Conservation (phyloP, 176 grass and related monocot species). For the Aegilops sharonensis region DNA sequence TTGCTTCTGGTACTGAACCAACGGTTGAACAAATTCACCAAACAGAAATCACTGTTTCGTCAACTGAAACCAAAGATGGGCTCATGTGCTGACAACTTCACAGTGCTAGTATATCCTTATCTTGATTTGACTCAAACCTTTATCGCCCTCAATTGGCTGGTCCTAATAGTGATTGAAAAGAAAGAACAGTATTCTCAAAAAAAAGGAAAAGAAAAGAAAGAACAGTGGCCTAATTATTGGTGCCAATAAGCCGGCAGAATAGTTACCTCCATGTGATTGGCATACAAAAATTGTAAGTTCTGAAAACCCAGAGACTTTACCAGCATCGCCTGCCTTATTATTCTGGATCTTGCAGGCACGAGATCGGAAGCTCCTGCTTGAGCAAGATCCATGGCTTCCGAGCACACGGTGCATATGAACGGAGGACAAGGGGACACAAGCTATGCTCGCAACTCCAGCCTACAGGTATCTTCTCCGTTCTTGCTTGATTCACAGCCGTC, state of each 20-base stretch:
- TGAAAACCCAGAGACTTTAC: neutral
- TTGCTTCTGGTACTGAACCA: neutral
- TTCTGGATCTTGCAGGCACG: neutral
- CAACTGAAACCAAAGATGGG: neutral
- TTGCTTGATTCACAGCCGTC: neutral
- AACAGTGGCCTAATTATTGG: neutral
- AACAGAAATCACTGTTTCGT: neutral
- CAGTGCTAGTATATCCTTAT: conserved; percentile 1
- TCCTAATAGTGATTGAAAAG: neutral
- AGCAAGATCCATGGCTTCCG: conserved; percentile 21
- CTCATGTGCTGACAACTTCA: neutral
- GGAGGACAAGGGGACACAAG: conserved; percentile 9
- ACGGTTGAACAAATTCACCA: neutral
- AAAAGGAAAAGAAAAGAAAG: neutral
- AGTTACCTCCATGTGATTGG: neutral
- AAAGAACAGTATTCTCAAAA: neutral
- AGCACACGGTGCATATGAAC: conserved; percentile 21
- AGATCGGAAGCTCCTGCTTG: neutral
- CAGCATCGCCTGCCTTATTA: neutral
- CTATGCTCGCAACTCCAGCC: conserved; percentile 23
- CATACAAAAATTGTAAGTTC: neutral
- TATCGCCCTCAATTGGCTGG: neutral
- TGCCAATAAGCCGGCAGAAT: conserved; percentile 8
- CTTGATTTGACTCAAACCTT: neutral
- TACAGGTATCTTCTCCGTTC: neutral